Percentiles rank a stretch among this genome's conserved stretches.
These are phyloP conservation scores for Musa balbisiana DNA, from an alignment of 202 grass and related monocot genomes.

Conservation along the genomic window DNA sequence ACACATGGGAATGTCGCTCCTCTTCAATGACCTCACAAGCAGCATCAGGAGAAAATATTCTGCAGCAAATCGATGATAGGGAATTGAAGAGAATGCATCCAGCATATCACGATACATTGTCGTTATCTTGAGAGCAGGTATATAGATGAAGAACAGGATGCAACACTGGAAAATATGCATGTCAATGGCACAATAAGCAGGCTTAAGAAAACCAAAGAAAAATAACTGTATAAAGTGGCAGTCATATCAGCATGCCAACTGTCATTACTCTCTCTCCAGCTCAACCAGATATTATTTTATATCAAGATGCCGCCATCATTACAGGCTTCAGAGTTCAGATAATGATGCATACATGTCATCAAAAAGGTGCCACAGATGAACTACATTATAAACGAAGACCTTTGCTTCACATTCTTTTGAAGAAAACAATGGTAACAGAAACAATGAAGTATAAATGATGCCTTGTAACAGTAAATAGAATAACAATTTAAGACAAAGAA, in stretches of 20 bases:
- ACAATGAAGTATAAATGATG: too few species aligned
- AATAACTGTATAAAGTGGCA: not conserved
- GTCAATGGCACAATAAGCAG: not conserved
- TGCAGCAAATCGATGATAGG: slow-evolving; percentile 32
- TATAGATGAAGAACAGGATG: not conserved
- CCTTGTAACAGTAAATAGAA: too few species aligned
- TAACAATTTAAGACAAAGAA: too few species aligned
- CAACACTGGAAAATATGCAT: not conserved
- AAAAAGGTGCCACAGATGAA: not conserved
- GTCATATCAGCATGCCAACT: not conserved
- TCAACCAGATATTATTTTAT: not conserved
- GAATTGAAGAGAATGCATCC: not conserved
- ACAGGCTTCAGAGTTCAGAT: not conserved
- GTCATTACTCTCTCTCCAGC: not conserved
- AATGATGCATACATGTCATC: not conserved
- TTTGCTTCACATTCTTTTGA: not conserved
- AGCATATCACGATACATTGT: not conserved
- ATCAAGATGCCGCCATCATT: not conserved
- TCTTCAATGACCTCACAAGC: slow-evolving; percentile 91
- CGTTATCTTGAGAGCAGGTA: not conserved
- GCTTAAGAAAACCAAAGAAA: not conserved
- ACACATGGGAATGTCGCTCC: slow-evolving; percentile 75
- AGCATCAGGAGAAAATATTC: slow-evolving; percentile 87
- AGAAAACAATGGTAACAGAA: not conserved
- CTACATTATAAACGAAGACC: not conserved